A percentile compares a stretch with the other conserved stretches of the same genome.
phyloP scores from a whole-genome alignment of 2,329 filamentous ascomycete genomes.

The Fusarium buxicola region DNA sequence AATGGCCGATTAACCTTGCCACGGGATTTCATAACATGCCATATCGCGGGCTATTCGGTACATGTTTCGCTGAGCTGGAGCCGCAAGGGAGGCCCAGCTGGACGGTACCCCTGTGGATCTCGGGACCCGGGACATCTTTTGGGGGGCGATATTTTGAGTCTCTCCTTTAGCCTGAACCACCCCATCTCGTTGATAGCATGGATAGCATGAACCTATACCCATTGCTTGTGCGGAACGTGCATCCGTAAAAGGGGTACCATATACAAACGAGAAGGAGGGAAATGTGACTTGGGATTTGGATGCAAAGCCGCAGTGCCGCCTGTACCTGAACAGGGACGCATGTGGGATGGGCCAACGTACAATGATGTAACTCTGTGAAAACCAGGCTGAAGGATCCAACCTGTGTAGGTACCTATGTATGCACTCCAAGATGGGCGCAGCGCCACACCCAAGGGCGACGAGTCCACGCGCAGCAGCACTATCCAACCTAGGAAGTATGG shows the following conservation, averaged over 20 bases:
- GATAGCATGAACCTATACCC: conserved; percentile 39
- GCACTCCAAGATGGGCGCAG: conserved; percentile 9
- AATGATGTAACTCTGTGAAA: conserved; percentile 45
- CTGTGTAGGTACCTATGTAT: conserved; percentile 19
- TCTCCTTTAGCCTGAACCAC: conserved; percentile 29
- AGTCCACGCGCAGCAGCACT: conserved; percentile 33
- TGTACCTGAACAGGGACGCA: conserved; percentile 29
- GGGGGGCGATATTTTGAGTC: conserved; percentile 23
- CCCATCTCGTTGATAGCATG: conserved; percentile 31
- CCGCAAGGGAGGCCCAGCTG: conserved; percentile 27
- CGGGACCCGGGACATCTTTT: conserved; percentile 29
- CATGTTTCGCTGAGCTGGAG: conserved; percentile 12
- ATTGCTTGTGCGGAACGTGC: conserved; percentile 29
- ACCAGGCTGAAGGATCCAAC: conserved; percentile 32
- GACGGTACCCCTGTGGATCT: conserved; percentile 37
- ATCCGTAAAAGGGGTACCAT: conserved; percentile 17
- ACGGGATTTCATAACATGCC: conserved; percentile 35
- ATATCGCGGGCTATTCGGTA: conserved; percentile 32
- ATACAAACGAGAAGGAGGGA: conserved; percentile 21
- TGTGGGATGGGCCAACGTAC: conserved; percentile 35
- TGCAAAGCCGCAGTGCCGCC: conserved; percentile 17
- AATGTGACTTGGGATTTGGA: conserved; percentile 32
- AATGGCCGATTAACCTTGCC: conserved; percentile 18
- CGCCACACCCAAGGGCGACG: conserved; percentile 33
- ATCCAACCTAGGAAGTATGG: conserved; percentile 5